Evolutionary conservation across 179 eudicot species (phyloP), one percentile per base, ranked within the genome.

Genomic region (Heliamphora pulchella): DNA sequence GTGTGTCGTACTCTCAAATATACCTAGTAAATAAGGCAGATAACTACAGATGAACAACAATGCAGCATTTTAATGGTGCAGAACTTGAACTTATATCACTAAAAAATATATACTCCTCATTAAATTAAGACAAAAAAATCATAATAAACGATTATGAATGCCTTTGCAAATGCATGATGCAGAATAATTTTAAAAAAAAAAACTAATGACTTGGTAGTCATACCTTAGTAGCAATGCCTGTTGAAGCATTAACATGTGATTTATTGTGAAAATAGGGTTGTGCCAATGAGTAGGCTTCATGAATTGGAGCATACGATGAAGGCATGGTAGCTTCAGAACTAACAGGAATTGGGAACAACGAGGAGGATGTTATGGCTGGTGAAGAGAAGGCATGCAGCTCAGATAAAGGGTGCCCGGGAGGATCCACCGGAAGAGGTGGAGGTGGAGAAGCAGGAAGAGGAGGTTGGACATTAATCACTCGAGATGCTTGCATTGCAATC

Each of bases 371-470:
- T 79, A 78, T 80, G 48, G 85, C 62, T 44, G 91, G 88, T 31
- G 90, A 83, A 79, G 87, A 41, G 66, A 87, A 81, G 79, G 78
- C 59, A 57, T 80, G 79, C 48, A 53, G 81, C 18, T 83, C 89
- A 76, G 81, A 66, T 66, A 87, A 84, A 85, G 81, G 83, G n/a
- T 74, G 82, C 74, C 82, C 82, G 7, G 88, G 90, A 5, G 87
- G 89, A 71, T 91, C 97, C 84, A 61, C 74, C 10, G 91, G 89
- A 84, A 87, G 83, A 79, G 89, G 94, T 62, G 94, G 94, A 54
- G 92, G 98, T 11, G 94, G 94, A 68, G 96, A 89, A 79, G 83
- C 50, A 44, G 96, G 96, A 82, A 88, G 96, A 63, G 97, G 97
- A 82, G 96, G 94, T 77, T 66, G 94, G 68, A 74, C 59, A 77